Conservation (phyloP, 345 rosid species). For the Gynandropsis gynandra region DNA sequence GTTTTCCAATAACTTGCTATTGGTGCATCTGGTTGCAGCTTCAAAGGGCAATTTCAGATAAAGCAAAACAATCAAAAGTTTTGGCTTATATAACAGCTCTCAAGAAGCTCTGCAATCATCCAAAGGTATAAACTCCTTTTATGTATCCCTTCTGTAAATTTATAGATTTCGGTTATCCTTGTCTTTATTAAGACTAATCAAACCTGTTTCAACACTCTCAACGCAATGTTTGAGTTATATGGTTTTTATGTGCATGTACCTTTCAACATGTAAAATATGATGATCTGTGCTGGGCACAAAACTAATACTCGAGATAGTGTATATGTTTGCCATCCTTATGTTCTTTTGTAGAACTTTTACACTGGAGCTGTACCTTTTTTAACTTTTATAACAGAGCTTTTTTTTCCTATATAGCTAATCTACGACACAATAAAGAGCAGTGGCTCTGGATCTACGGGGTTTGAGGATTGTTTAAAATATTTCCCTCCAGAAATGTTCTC, state of each 20-base stretch:
- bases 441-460: conserved; percentile 75
- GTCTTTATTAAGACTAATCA: conserved; percentile 1
- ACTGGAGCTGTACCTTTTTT: neutral
- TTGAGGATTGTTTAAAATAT: conserved; percentile 76
- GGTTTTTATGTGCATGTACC: too few relatives aligned
- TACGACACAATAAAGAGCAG: conserved; percentile 76
- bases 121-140: conserved; percentile 56
- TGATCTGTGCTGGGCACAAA: too few relatives aligned
- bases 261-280: too few relatives aligned
- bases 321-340: too few relatives aligned
- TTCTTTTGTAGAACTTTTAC: too few relatives aligned
- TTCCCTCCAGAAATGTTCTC: conserved; percentile 95
- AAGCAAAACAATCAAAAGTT: conserved; percentile 77
- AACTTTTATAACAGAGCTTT: conserved; percentile 4
- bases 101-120: conserved; percentile 99
- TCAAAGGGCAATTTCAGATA: conserved; percentile 70
- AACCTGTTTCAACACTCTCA: conserved; percentile 2
- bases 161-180: neutral
- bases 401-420: conserved; percentile 61
- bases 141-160: conserved; percentile 1
- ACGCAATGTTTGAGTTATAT: too few relatives aligned
- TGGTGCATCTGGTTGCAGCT: conserved; percentile 46
- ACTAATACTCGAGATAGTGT: too few relatives aligned
- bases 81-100: conserved; percentile 97
- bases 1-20: conserved; percentile 13